Evolutionary conservation across 768 basidiomycete species (phyloP), one percentile per base, ranked within the genome.

Genomic region (Trametes elegans): DNA sequence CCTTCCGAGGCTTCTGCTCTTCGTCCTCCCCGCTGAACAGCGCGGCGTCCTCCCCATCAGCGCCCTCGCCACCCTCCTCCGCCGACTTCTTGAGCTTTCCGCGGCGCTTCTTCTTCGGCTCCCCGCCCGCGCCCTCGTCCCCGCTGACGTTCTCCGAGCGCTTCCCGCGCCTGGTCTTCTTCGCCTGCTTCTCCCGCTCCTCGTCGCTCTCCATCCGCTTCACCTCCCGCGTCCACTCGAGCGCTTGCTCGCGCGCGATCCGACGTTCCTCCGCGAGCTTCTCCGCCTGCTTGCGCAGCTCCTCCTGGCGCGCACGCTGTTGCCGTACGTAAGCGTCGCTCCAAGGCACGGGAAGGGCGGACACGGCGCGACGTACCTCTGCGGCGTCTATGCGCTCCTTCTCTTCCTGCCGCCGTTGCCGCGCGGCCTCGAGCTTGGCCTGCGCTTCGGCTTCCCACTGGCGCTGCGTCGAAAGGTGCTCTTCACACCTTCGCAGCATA

Each of bases 221-320:
- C 11, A 81, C 80, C 53, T 87, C 83, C 38, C 80, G 71, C 18
- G 84, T 85, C 89, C 89, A 93, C 68, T 85, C 81, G 66, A 83
- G 78, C 0, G 89, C 88, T 64, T 92, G 84, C 67, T 92, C 93
- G 10, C 88, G 76, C 24, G 87, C 89, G 43, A 79, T 64, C 27
- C 84, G 79, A 6, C 94, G 84, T 64, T 88, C 82, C 65, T 88
- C 90, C 0, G 88, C 88, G n/a, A 97, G 71, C 62, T 81, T 84
- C 64, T 88, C 90, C 0, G 86, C 87, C 65, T 90, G 82, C 38
- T 73, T 64, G n/a, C 81, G 81, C 28, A 87, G 73, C 62, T 83
- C 79, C 60, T 88, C 87, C 67, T 81, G 74, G 42, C 82, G 78
- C 47, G 73, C 76, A 21, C 76, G 79, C 89, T 93, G 63, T 7